Base-by-base conservation (phyloP, 2,329 filamentous ascomycete species). In the Coniochaeta hoffmannii region DNA sequence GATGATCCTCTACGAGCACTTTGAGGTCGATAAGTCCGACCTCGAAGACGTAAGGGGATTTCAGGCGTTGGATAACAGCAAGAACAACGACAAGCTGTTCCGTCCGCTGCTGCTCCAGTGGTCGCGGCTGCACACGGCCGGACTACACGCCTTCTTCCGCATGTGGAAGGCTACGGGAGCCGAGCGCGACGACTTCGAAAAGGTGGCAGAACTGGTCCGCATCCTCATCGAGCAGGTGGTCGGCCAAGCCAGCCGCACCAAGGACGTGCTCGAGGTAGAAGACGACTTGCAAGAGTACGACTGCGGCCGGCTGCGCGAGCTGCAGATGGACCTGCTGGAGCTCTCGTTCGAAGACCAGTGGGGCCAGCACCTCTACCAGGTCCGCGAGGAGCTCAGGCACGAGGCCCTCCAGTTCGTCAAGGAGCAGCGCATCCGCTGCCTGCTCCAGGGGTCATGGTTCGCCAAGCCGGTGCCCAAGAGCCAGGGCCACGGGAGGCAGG, bases 401-500 rank as follows among this genome's bases (percentile, higher is more conserved):
- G 94, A 99, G 70, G 91, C 93, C 11, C 74, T 97, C 54, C 90
- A 96, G 65, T 99, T 99, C 66, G 89, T 97, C 71, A 97, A 96
- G 71, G 94, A 99, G 73, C 94, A 99, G 70, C 85, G 94, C 35
- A 89, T 97, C 58, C 82, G 94, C 54, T 97, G 92, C 67, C 76
- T 99, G 36, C 80, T 97, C 4, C 82, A 90, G 62, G 94, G 94
- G 7, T 86, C 88, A 10, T 99, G 94, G 94, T 99, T 97, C 73
- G 69, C 74, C 68, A 72, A 79, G 70, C 70, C 79, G 50, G 63
- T 65, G 50, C 64, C 65, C 52, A 68, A 65, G 53, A 36, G 34
- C 34, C 11, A 10, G 32, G 32, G 35, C 63, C 60, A 68, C 57
- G 61, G 74, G 69, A 65, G 71, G 66, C 67, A 81, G 76, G 61